A percentile compares a stretch with the other conserved stretches of the same genome.
These are phyloP conservation scores for Trichothecium sympodiale DNA, from an alignment of 2,329 filamentous ascomycete genomes.

Conservation along the genomic window DNA sequence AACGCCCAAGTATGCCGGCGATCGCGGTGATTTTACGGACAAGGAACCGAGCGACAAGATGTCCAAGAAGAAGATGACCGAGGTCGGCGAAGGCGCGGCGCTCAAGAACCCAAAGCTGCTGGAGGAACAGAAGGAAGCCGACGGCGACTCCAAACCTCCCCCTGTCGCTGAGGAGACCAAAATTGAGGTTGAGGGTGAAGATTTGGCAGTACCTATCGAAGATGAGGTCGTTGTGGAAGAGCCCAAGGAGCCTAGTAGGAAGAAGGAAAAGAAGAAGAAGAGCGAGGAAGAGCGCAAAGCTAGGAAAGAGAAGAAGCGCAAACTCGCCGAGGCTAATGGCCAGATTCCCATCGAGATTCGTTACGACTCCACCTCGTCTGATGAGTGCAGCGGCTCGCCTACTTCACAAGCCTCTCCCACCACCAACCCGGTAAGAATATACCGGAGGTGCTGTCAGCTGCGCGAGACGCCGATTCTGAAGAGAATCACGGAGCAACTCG, in stretches of 20 bases:
- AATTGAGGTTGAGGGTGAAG: slow-evolving; percentile 11
- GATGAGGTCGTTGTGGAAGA: slow-evolving; percentile 8
- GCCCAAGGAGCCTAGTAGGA: slow-evolving; percentile 41
- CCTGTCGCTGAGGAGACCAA: slow-evolving; percentile 20
- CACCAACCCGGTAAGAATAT: slow-evolving; percentile 84
- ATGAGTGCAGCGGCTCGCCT: slow-evolving; percentile 11
- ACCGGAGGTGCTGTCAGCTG: slow-evolving; percentile 86
- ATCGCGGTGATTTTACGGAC: slow-evolving; percentile 41
- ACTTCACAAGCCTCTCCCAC: slow-evolving; percentile 48
- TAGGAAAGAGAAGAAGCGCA: slow-evolving; percentile 78
- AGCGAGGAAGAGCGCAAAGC: slow-evolving; percentile 90
- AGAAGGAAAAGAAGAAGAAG: slow-evolving; percentile 93
- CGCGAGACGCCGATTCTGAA: slow-evolving; percentile 88
- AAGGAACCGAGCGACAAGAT: slow-evolving; percentile 9
- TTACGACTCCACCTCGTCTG: slow-evolving; percentile 49
- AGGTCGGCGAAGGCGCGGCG: slow-evolving; percentile 64
- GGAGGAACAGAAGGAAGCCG: slow-evolving; percentile 35
- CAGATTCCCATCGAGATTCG: slow-evolving; percentile 74
- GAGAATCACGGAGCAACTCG: slow-evolving; percentile 81
- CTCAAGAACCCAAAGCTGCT: slow-evolving; percentile 54
- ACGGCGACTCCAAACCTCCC: slow-evolving; percentile 10
- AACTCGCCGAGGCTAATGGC: slow-evolving; percentile 79
- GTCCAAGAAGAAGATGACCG: slow-evolving; percentile 51
- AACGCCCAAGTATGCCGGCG: slow-evolving; percentile 64
- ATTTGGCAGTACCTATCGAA: slow-evolving; percentile 8